Base-by-base conservation (phyloP, 768 basidiomycete genomes). In the Boletus sp. region DNA sequence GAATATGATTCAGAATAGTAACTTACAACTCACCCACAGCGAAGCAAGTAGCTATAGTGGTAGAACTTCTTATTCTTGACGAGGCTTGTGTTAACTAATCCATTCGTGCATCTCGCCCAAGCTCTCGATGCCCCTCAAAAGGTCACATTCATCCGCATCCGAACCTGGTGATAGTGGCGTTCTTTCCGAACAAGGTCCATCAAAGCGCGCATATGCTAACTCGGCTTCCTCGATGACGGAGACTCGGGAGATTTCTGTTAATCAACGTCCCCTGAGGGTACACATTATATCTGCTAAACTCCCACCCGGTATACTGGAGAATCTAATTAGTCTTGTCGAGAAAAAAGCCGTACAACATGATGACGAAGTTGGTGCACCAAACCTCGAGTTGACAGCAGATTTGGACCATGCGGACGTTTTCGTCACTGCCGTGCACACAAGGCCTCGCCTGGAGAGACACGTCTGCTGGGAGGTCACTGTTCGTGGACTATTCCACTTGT, bases 401-500 rank as follows among this genome's bases (percentile, higher is more conserved):
- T 59, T 73, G 4, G 69, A 76, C 15, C 77, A 81, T 11, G 85
- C 88, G 5, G 82, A 91, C 50, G 74, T 91, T 35, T 72, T 92
- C 39, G 65, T 93, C 54, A 89, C 90, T 6, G 79, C 75, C 17
- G 76, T 91, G 29, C 77, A 69, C 35, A 91, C 90, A 83, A 77
- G 78, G 61, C 80, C 80, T 57, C 80, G 91, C 2, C 73, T 92
- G 1, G 85, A 90, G 70, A 76, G 90, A 48, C 89, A 92, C 69
- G 51, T 92, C 14, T 64, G 78, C 32, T 87, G 86, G 86, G 71
- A 77, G 2, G 62, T 84, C 35, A 85, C 87, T 29, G 90, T 90
- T 67, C 67, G 86, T 76, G 46, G 35, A 17, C 49, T 8, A 14
- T 44, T 18, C 49, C n/a, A 28, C 24, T 45, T 30, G 17, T 40